Conservation (phyloP, 2,329 filamentous ascomycete species). For the Scedosporium minutisporum region DNA sequence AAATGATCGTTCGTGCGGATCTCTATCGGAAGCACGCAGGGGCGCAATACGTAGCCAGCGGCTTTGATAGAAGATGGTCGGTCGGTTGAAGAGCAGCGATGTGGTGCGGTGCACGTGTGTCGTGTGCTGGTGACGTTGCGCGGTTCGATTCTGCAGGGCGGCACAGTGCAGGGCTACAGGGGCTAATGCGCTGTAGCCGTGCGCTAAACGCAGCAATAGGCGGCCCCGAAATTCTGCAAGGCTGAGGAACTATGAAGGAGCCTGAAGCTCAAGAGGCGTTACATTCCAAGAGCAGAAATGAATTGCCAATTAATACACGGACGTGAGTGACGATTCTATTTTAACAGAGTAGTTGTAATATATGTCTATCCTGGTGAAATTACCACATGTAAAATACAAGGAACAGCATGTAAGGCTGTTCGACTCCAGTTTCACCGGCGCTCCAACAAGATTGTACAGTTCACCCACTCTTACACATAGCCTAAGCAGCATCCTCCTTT, state of each 20-base stretch:
- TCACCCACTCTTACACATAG: background rate
- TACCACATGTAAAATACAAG: conserved; percentile 10
- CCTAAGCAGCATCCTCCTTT: conserved; percentile 28
- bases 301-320: background rate
- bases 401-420: background rate
- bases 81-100: background rate
- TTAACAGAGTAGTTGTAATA: conserved; percentile 8
- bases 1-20: background rate
- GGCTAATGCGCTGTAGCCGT: background rate
- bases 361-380: conserved; percentile 10
- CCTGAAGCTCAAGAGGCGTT: background rate
- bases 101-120: background rate
- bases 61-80: background rate
- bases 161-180: background rate
- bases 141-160: background rate
- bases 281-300: background rate
- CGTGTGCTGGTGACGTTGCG: background rate
- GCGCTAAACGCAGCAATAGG: background rate
- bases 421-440: background rate
- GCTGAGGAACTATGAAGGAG: background rate
- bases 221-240: background rate
- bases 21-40: background rate
- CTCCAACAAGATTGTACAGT: background rate
- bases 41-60: background rate
- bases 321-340: background rate